These are phyloP conservation scores for Acacia acuminata DNA, from an alignment of 306 rosid species.

Conservation along the genomic window DNA sequence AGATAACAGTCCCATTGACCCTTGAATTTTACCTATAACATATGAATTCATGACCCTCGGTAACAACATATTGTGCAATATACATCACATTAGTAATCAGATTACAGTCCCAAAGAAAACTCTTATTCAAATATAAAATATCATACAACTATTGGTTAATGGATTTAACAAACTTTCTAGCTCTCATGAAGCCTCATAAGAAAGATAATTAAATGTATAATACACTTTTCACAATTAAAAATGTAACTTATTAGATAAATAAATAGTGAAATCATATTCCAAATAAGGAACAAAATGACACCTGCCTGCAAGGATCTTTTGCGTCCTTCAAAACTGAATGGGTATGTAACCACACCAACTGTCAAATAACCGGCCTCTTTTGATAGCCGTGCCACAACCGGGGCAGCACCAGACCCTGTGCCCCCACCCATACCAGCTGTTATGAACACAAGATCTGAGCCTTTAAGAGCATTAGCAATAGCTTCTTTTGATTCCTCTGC, in stretches of 20 bases:
- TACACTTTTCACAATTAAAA: background rate
- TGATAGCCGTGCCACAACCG: constrained; percentile 93
- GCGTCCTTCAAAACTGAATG: constrained; percentile 96
- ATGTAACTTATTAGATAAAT: background rate
- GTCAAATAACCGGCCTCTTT: constrained; percentile 97
- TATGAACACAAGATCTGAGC: constrained; percentile 95
- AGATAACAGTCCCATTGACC: background rate
- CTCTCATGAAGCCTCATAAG: background rate
- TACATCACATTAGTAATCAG: background rate
- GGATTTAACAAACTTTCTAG: background rate
- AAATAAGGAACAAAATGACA: constrained; percentile 42
- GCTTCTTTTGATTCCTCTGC: constrained; percentile 95
- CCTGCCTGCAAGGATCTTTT: constrained; percentile 97
- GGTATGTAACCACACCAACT: constrained; percentile 96
- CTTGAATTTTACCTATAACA: background rate
- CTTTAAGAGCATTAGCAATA: constrained; percentile 84
- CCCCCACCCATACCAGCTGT: constrained; percentile 99
- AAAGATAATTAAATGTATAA: background rate
- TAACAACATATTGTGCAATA: background rate
- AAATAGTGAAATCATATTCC: background rate
- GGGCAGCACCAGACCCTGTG: constrained; percentile 99
- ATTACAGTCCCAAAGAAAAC: background rate
- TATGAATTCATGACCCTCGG: background rate
- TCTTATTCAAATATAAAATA: background rate
- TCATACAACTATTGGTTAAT: background rate